phyloP scores from a whole-genome alignment of 441 rosid genomes.

The Euphorbia celastroides region DNA sequence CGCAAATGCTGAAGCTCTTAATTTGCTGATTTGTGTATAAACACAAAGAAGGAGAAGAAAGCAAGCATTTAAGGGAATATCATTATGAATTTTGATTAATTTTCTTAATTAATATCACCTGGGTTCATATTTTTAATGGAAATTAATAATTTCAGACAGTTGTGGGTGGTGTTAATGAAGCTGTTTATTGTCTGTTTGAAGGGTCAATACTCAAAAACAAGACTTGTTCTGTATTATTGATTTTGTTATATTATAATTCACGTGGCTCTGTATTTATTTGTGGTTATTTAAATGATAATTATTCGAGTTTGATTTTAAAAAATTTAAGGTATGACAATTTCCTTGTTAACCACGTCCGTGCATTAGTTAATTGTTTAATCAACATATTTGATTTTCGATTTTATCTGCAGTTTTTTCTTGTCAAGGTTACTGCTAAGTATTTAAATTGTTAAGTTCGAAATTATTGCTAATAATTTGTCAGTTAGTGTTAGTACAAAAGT shows the following conservation, averaged over 20 bases:
- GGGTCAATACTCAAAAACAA: constrained; percentile 1
- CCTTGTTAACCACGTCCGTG: neutral
- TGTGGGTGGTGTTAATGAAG: neutral
- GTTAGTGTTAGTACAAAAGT: neutral
- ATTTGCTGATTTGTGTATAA: neutral
- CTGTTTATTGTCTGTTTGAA: neutral
- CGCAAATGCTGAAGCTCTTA: neutral
- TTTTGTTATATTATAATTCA: neutral
- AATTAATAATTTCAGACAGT: neutral
- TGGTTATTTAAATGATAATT: neutral
- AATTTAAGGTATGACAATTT: neutral
- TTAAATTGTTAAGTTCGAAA: neutral
- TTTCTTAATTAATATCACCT: neutral
- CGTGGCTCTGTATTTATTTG: neutral
- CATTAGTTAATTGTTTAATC: neutral
- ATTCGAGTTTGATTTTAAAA: neutral
- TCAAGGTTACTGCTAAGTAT: neutral
- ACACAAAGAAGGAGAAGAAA: neutral
- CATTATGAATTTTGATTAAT: too few species aligned
- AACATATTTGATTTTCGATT: neutral
- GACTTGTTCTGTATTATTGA: neutral
- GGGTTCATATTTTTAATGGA: neutral
- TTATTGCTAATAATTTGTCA: neutral
- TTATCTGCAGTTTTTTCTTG: neutral
- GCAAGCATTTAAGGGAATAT: too few species aligned